Percentiles rank a stretch among this genome's conserved stretches.
Evolutionary conservation across 805 yeast species (phyloP).

Genomic region (Candida tallmaniae): DNA sequence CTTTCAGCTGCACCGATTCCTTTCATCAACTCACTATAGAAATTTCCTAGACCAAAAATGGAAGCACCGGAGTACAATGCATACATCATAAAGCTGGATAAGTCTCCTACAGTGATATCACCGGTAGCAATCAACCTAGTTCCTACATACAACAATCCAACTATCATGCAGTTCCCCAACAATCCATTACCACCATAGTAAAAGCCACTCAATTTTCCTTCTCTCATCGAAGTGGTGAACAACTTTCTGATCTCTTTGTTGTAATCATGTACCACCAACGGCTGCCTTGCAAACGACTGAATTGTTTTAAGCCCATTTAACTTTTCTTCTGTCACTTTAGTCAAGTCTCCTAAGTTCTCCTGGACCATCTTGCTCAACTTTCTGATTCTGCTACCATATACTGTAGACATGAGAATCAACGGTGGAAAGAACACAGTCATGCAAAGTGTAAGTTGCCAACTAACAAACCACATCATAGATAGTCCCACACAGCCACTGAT

Average conservation of each 20-base stretch:
- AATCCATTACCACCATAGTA: conserved; percentile 79
- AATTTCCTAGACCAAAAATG: conserved; percentile 83
- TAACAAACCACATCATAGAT: conserved; percentile 86
- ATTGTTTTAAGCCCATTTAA: conserved; percentile 80
- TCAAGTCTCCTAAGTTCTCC: conserved; percentile 76
- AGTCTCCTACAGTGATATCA: conserved; percentile 76
- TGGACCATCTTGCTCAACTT: conserved; percentile 72
- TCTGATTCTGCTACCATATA: conserved; percentile 79
- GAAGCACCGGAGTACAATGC: conserved; percentile 93
- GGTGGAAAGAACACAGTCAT: conserved; percentile 84
- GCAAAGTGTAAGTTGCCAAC: conserved; percentile 75
- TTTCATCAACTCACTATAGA: conserved; percentile 92
- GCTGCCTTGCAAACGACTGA: conserved; percentile 87
- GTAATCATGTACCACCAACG: conserved; percentile 69
- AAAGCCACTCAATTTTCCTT: conserved; percentile 72
- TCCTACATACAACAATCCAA: conserved; percentile 77
- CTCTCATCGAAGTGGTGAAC: conserved; percentile 67
- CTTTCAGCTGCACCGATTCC: conserved; percentile 96
- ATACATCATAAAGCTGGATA: conserved; percentile 91
- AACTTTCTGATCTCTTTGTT: conserved; percentile 63
- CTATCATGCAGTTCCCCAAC: conserved; percentile 73
- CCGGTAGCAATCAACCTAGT: conserved; percentile 78
- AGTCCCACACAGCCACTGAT: conserved; percentile 84
- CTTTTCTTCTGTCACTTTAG: conserved; percentile 90
- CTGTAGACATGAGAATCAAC: conserved; percentile 67